Base-by-base conservation (phyloP, 257 asterid genomes). In the Thymus quinquecostatus region DNA sequence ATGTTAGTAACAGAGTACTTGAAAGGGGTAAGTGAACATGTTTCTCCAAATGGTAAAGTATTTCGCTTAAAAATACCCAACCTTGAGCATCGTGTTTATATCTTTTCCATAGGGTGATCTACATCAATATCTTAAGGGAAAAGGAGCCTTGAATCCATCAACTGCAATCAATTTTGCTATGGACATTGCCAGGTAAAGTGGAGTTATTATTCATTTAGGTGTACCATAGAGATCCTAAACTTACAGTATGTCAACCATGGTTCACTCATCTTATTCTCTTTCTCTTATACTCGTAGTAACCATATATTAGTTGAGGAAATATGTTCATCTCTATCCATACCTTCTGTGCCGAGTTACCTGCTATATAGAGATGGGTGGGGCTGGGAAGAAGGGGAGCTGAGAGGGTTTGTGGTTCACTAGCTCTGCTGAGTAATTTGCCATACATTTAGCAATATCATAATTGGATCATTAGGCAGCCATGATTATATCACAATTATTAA, bases 1-100 rank as follows among this genome's bases (percentile, higher is more conserved):
- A 89, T 95, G 99, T 85, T 95, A 76, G 83, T 95, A 62, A 95
- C 98, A 4, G 99, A 95, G 75, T 95, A 86, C 81, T 85, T 95
- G 76, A 85, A 98, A 79, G 99, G 99, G 91, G 99, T 92, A 78
- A 83, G 97, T 69, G 43, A 13, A 51, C 83, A 30, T 30, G 7
- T 69, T 70, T 55, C 36, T 49, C 58, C 66, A 58, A 36, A 44
- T 50, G 44, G 48, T 73, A 65, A 70, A 44, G 57, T 10, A 55
- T 56, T 66, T 66, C 29, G 75, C 59, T 45, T 68, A 56, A 41
- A 7, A 66, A 57, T 62, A 55, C 67, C 75, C 62, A 40, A 56
- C 58, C 57, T 55, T 32, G 54, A 43, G 10, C 13, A 53, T 67
- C 43, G 28, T 30, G 61, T 66, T 80, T 47, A 34, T 69, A 73